Conservation (phyloP, 805 yeast species). For the Barnettozyma siamensis region DNA sequence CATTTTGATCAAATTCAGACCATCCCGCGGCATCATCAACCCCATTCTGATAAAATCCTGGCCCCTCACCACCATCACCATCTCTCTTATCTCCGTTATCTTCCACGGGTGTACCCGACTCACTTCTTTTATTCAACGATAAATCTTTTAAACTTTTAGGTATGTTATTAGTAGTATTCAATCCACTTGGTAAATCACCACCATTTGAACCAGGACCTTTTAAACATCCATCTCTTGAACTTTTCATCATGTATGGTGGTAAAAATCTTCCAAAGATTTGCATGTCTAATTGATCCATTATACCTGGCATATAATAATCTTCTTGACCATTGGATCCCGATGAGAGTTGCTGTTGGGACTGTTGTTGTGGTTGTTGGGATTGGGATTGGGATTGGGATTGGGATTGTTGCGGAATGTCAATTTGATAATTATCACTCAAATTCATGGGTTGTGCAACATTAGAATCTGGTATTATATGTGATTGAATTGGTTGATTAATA, state of each 20-base stretch:
- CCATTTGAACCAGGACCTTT: conserved; percentile 25
- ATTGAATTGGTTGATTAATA: conserved; percentile 19
- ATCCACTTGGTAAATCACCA: conserved; percentile 24
- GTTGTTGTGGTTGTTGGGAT: background rate
- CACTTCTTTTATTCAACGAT: conserved; percentile 5
- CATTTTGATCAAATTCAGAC: conserved; percentile 12
- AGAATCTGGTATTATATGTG: background rate
- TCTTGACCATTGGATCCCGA: no score
- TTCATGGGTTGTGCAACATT: background rate
- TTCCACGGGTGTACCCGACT: background rate
- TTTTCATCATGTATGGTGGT: conserved; percentile 74
- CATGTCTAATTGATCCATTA: conserved; percentile 78
- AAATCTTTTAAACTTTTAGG: conserved; percentile 20
- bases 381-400: background rate
- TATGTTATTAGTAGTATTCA: conserved; percentile 21
- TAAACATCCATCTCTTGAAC: conserved; percentile 19
- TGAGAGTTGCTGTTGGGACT: background rate
- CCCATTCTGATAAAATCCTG: conserved; percentile 7
- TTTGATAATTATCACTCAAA: background rate
- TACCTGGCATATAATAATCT: conserved; percentile 60
- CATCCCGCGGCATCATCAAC: conserved; percentile 7
- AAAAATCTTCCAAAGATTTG: conserved; percentile 78
- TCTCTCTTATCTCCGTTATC: background rate
- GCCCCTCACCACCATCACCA: background rate
- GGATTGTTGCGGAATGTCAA: background rate